A percentile compares a stretch with the other conserved stretches of the same genome.
phyloP scores from a whole-genome alignment of 1,284 basidiomycete species.

The Chalciporus sp. region DNA sequence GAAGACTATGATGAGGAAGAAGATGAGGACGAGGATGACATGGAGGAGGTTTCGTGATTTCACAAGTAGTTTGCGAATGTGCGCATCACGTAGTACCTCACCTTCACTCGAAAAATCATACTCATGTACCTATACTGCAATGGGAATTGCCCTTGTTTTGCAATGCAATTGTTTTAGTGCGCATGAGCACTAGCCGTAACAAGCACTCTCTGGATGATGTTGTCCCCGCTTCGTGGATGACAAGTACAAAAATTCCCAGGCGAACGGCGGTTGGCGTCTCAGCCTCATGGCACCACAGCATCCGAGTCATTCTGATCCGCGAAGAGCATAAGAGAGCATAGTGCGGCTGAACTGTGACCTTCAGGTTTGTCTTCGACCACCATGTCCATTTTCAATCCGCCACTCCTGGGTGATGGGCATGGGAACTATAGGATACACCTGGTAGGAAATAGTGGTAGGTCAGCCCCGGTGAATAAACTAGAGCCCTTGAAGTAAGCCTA shows the following conservation, averaged over 20 bases:
- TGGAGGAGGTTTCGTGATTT: conserved; percentile 54
- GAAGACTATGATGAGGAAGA: conserved; percentile 46
- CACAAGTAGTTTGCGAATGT: background rate
- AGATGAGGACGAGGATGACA: conserved; percentile 45
- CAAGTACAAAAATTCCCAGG: too few relatives aligned
- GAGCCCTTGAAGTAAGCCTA: background rate
- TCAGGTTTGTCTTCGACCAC: background rate
- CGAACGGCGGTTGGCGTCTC: too few relatives aligned
- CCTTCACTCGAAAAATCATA: background rate
- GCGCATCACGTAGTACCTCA: background rate
- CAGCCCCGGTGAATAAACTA: background rate
- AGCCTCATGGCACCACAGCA: background rate
- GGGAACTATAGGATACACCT: conserved; percentile 53
- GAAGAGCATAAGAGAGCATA: too few relatives aligned
- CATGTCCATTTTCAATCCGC: conserved; percentile 27
- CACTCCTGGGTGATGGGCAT: conserved; percentile 50
- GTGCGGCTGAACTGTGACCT: background rate
- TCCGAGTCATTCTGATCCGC: background rate
- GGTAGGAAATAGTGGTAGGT: conserved; percentile 57
- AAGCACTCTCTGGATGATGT: too few relatives aligned
- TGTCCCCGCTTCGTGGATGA: too few relatives aligned
- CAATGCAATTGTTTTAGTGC: background rate
- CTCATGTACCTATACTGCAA: background rate
- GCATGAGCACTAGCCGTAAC: too few relatives aligned
- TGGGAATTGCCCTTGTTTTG: background rate